Evolutionary conservation across 2,329 filamentous ascomycete species (phyloP).

Genomic region (Periconia digitata): DNA sequence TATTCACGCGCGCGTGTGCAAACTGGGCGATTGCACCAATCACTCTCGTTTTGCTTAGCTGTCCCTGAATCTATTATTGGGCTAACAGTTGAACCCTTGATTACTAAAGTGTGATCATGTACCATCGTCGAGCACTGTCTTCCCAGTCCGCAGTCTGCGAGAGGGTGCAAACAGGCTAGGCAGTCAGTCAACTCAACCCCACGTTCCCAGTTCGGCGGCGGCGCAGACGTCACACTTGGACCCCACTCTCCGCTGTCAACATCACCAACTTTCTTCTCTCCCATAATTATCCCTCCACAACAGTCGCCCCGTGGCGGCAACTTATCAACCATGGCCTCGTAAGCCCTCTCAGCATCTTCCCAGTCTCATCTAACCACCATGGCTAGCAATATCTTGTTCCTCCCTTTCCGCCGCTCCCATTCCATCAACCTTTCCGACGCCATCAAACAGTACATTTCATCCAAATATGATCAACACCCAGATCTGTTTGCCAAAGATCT

Average conservation of each 20-base stretch:
- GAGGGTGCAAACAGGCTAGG: too few relatives aligned
- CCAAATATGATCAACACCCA: conserved; percentile 97
- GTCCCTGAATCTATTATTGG: conserved; percentile 3
- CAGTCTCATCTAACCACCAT: conserved; percentile 17
- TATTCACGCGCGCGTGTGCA: too few relatives aligned
- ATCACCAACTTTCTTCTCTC: background rate
- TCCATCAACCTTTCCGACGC: conserved; percentile 76
- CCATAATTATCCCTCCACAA: conserved; percentile 19
- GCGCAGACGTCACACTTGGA: conserved; percentile 8
- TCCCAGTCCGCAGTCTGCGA: too few relatives aligned
- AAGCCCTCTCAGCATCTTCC: conserved; percentile 7
- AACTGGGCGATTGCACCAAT: background rate
- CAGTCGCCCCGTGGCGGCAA: too few relatives aligned
- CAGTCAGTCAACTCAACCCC: background rate
- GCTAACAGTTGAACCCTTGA: background rate
- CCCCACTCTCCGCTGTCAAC: background rate
- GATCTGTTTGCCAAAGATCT: conserved; percentile 94
- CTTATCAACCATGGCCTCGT: conserved; percentile 33
- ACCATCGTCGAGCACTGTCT: too few relatives aligned
- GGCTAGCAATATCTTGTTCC: conserved; percentile 65
- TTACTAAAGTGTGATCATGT: too few relatives aligned
- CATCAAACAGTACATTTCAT: conserved; percentile 93
- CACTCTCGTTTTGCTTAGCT: background rate
- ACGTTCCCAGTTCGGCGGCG: background rate
- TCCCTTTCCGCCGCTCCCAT: conserved; percentile 87